phyloP scores from a whole-genome alignment of 257 asterid genomes.

The Scutellaria baicalensis region DNA sequence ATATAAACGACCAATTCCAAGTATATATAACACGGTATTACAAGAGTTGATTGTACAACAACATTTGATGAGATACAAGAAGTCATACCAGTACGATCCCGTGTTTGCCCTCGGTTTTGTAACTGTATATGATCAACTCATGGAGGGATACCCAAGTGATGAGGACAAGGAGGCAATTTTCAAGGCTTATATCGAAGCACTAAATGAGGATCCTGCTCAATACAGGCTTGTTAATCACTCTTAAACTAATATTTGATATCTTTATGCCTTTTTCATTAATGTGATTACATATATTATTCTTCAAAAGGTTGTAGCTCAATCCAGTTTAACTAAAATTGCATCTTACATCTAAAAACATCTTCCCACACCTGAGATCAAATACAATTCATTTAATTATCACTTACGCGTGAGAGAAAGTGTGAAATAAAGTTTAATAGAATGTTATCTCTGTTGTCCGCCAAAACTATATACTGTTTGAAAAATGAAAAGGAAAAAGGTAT shows the following conservation, averaged over 20 bases:
- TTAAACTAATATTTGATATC: background rate
- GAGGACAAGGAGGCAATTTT: slow-evolving; percentile 78
- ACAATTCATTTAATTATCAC: background rate
- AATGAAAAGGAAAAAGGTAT: background rate
- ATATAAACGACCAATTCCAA: slow-evolving; percentile 82
- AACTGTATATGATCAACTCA: slow-evolving; percentile 82
- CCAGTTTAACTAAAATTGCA: background rate
- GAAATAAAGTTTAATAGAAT: background rate
- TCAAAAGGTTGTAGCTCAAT: background rate
- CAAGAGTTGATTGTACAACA: slow-evolving; percentile 90
- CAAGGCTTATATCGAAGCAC: slow-evolving; percentile 71
- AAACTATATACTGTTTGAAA: background rate
- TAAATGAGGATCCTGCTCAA: slow-evolving; percentile 70
- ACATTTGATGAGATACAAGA: slow-evolving; percentile 77
- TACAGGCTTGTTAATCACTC: slow-evolving; percentile 43
- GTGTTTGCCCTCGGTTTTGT: slow-evolving; percentile 88
- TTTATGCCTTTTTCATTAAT: background rate
- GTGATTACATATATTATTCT: background rate
- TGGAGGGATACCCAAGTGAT: slow-evolving; percentile 87
- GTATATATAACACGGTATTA: slow-evolving; percentile 68
- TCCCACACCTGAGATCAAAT: background rate
- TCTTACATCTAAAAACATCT: background rate
- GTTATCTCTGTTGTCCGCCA: background rate
- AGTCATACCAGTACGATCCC: slow-evolving; percentile 69
- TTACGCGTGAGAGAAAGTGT: background rate